Evolutionary conservation across 2,329 filamentous ascomycete species (phyloP).

Genomic region (Aspergillus intermedius): DNA sequence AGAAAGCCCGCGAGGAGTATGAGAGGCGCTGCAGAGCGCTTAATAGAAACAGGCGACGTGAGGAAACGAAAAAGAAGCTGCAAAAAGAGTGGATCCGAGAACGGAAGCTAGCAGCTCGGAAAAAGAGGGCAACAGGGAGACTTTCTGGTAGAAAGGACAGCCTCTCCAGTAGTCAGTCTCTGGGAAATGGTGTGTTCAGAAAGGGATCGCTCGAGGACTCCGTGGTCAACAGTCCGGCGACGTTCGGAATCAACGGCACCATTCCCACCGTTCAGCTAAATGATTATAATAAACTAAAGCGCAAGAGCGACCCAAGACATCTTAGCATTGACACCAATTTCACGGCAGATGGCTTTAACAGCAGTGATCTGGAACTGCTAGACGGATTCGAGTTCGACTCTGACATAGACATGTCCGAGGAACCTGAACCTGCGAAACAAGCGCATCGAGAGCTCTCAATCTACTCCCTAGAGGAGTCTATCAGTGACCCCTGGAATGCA

Average conservation of each 20-base stretch:
- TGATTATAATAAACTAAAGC: constrained; percentile 12
- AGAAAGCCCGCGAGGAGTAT: constrained; percentile 29
- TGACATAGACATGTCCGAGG: constrained; percentile 36
- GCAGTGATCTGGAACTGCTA: constrained; percentile 29
- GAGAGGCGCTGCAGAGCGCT: constrained; percentile 27
- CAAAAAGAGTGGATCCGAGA: constrained; percentile 37
- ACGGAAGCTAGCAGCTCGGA: constrained; percentile 29
- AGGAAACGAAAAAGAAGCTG: constrained; percentile 33
- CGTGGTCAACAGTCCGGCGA: neutral
- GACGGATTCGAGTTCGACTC: constrained; percentile 39
- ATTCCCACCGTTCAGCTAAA: constrained; percentile 25
- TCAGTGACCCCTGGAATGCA: constrained; percentile 51
- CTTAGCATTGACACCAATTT: constrained; percentile 22
- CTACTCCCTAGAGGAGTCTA: constrained; percentile 13
- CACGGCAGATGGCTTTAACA: constrained; percentile 14
- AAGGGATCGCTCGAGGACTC: neutral
- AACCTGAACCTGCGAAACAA: constrained; percentile 12
- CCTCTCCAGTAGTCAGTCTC: neutral
- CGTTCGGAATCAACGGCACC: constrained; percentile 9
- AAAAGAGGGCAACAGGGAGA: constrained; percentile 24
- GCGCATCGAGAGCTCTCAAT: constrained; percentile 4
- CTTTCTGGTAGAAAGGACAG: constrained; percentile 5
- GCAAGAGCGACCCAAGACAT: constrained; percentile 6
- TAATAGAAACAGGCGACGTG: constrained; percentile 31
- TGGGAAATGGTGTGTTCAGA: neutral